Base-by-base conservation (phyloP, 208 protist species). In the Kentomonas sorsogonicus region DNA sequence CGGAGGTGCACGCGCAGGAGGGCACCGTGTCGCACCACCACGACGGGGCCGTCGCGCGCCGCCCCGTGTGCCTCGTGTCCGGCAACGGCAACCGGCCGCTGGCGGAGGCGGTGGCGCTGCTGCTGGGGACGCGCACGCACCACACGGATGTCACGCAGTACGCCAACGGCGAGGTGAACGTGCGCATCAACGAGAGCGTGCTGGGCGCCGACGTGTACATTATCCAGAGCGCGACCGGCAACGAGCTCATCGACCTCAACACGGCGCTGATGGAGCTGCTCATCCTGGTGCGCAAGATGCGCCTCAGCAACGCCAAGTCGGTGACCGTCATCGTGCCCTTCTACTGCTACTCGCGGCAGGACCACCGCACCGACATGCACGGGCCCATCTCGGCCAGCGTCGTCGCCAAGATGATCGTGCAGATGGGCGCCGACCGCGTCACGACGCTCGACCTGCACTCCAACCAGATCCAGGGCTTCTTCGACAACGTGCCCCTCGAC, bases 381-480 rank as follows among this genome's bases (percentile, higher is more conserved):
- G 91, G 93, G 39, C 94, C 96, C 34, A 97, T 99, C 56, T 96
- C 94, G 29, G 93, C 93, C 39, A 79, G 82, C 11, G 81, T 83
- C 26, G 88, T 99, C 34, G 94, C 95, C 9, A 74, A 92, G 53
- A 86, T 98, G 72, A 80, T 98, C 33, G 85, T 93, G 53, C 61
- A 74, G 50, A 91, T 89, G 53, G 96, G 94, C 13, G 82, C 84
- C 1, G 80, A 97, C 70, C 83, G 94, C 44, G 77, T 98, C 41
- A 85, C 95, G 1, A 86, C 86, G n/a, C 57, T 97, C 10, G 96
- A 98, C 67, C 72, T 98, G 5, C 96, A 98, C 66, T 91, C 79
- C 26, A 83, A 86, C 29, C 91, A 98, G 59, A 98, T 98, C 54
- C 93, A 98, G 72, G 96, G 96, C n/a, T 98, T 97, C 57, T 98